phyloP scores from a whole-genome alignment of 2,329 filamentous ascomycete species.

The Chrysoporthe cubensis region DNA sequence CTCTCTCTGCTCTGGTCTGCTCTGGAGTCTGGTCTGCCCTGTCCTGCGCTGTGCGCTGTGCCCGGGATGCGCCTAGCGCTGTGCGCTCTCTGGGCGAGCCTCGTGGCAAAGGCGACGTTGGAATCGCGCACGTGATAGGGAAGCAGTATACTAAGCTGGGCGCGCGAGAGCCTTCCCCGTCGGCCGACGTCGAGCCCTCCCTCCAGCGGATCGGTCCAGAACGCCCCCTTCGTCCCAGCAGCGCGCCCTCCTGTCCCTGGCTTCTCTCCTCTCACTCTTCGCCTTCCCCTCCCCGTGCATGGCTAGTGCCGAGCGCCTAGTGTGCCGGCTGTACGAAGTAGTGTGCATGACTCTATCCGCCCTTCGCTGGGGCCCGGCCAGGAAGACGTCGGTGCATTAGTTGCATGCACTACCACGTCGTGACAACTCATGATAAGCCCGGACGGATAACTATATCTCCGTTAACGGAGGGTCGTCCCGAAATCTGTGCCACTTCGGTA shows the following conservation, averaged over 20 bases:
- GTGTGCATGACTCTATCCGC: conserved; percentile 1
- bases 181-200: conserved; percentile 3
- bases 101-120: conserved; percentile 20
- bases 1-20: background rate
- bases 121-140: conserved; percentile 13
- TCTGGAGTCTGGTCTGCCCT: no score
- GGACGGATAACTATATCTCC: conserved; percentile 17
- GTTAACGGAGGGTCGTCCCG: conserved; percentile 17
- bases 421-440: conserved; percentile 20
- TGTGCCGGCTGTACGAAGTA: background rate
- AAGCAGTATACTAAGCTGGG: background rate
- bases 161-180: conserved; percentile 17
- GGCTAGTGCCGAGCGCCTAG: background rate
- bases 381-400: conserved; percentile 18
- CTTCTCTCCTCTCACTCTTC: background rate
- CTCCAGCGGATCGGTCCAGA: conserved; percentile 8
- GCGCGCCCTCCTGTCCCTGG: background rate
- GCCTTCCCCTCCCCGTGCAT: conserved; percentile 8
- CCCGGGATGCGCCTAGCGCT: conserved; percentile 3
- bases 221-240: conserved; percentile 2
- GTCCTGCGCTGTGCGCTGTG: no score
- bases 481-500: conserved; percentile 12
- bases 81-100: conserved; percentile 8
- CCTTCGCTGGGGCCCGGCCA: background rate
- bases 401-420: conserved; percentile 19